Base-by-base conservation (phyloP, 2,329 filamentous ascomycete genomes). In the Cytospora paraplurivora region DNA sequence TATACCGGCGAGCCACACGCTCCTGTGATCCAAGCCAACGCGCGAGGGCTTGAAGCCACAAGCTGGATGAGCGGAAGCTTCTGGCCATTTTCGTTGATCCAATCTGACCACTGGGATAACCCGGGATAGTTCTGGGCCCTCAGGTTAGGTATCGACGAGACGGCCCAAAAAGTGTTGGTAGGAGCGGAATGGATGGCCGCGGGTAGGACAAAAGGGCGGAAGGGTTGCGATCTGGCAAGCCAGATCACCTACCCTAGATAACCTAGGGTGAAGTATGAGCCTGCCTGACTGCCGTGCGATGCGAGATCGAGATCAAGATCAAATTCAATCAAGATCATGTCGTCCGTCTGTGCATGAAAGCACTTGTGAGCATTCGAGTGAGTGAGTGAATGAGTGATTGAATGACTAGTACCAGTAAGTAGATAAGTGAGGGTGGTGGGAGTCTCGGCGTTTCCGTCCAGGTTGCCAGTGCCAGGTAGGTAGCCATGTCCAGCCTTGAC, bases 181-280 rank as follows among this genome's bases (percentile, higher is more conserved):
- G 37, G 17, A 44, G 59, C 63, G 63, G 63, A 62, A 65, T 47
- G 44, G 37, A 38, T 54, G 44, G 19, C 44, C 34, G 32, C 12
- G 51, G 62, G 64, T 58, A 33, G 53, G 19, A 63, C 64, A 54
- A 17, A 47, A 21, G 61, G 7, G 64, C 60, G 56, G 57, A 58
- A 60, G 35, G 32, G 35, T 27, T 34, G 63, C 50, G 37, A 54
- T 15, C 50, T 54, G n/a, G 58, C 19, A 47, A 60, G 58, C 37
- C 17, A 12, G 34, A 27, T 44, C 10, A 49, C 35, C 35, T 34
- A 33, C 17, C 35, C 44, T 21, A 19, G 27, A 27, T 27, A 27
- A 27, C 27, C 27, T 56, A 38, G 21, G 21, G 37, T 56, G 38
- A 21, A 21, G 27, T 49, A 35, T 38, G 44, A 59, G 56, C 41